These are phyloP conservation scores for Rhodocollybia butyracea DNA, from an alignment of 768 basidiomycete species.

Conservation along the genomic window DNA sequence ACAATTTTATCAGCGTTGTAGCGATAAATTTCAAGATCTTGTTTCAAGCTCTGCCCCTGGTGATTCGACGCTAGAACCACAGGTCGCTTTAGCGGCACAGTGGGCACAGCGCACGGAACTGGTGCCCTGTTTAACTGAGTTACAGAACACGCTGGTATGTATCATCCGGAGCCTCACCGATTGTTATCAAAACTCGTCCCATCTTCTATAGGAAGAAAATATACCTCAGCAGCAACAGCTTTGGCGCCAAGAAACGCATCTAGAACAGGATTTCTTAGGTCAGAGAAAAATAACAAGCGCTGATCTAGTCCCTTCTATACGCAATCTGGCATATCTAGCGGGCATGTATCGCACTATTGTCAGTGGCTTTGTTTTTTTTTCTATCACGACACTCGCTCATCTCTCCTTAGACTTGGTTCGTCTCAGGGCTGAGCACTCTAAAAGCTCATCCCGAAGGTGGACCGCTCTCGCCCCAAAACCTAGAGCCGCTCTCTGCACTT, in stretches of 20 bases:
- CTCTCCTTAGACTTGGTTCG: slow-evolving; percentile 75
- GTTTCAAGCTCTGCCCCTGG: slow-evolving; percentile 38
- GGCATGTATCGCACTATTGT: slow-evolving; percentile 86
- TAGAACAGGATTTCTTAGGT: slow-evolving; percentile 68
- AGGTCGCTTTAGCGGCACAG: slow-evolving; percentile 58
- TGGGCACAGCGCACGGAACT: slow-evolving; percentile 89
- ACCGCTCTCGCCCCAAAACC: slow-evolving; percentile 41
- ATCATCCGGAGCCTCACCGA: too few relatives aligned
- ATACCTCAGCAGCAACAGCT: slow-evolving; percentile 47
- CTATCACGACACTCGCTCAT: slow-evolving; percentile 2
- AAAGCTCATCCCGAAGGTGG: slow-evolving; percentile 59
- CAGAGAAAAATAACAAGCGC: slow-evolving; percentile 49
- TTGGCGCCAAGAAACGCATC: slow-evolving; percentile 72
- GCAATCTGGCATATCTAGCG: slow-evolving; percentile 73
- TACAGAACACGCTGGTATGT: slow-evolving; percentile 54
- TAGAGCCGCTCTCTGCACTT: slow-evolving; percentile 50
- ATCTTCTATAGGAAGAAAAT: slow-evolving; percentile 34
- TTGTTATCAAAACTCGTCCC: slow-evolving; percentile 1
- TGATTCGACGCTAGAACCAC: slow-evolving; percentile 36
- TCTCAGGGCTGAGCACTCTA: slow-evolving; percentile 62
- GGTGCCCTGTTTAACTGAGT: slow-evolving; percentile 66
- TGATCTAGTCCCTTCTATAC: slow-evolving; percentile 68
- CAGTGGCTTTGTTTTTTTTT: slow-evolving; percentile 24
- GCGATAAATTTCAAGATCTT: slow-evolving; percentile 79
- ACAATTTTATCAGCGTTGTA: slow-evolving; percentile 94